These are phyloP conservation scores for Pythium pectinolyticum DNA, from an alignment of 352 stramenopile species.

Conservation along the genomic window DNA sequence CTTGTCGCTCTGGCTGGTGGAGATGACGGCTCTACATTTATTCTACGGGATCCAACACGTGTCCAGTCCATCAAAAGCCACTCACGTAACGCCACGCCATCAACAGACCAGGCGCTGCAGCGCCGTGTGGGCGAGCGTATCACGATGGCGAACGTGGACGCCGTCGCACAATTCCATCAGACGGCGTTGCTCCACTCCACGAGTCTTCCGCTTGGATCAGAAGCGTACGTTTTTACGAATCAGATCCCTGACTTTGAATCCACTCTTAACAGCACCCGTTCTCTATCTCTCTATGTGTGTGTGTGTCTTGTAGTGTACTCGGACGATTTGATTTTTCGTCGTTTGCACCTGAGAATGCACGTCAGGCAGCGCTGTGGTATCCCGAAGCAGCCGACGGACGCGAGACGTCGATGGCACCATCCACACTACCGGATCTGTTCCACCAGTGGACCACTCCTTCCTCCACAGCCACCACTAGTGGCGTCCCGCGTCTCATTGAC, in stretches of 20 bases:
- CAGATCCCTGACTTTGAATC: neutral
- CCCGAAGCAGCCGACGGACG: neutral
- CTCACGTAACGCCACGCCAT: neutral
- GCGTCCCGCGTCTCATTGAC: constrained; percentile 16
- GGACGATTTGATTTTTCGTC: constrained; percentile 13
- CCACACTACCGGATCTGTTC: constrained; percentile 3
- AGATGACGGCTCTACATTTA: constrained; percentile 54
- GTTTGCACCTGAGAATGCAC: constrained; percentile 6
- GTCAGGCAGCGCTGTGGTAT: constrained; percentile 25
- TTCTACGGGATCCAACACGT: constrained; percentile 50
- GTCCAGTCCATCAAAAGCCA: neutral
- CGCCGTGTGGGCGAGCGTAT: constrained; percentile 57
- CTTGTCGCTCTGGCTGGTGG: constrained; percentile 58
- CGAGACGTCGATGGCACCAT: neutral
- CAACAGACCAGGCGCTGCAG: neutral
- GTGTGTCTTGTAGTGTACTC: constrained; percentile 4
- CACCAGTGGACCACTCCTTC: constrained; percentile 9
- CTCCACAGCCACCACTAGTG: neutral
- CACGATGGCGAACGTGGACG: constrained; percentile 44
- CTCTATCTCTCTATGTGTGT: neutral
- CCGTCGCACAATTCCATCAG: constrained; percentile 45
- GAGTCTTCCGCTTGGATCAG: constrained; percentile 37
- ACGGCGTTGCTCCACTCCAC: constrained; percentile 20
- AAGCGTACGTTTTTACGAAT: constrained; percentile 30
- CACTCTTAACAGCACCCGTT: neutral